Conservation (phyloP, 495 filamentous ascomycete genomes). For the Daldinia decipiens region DNA sequence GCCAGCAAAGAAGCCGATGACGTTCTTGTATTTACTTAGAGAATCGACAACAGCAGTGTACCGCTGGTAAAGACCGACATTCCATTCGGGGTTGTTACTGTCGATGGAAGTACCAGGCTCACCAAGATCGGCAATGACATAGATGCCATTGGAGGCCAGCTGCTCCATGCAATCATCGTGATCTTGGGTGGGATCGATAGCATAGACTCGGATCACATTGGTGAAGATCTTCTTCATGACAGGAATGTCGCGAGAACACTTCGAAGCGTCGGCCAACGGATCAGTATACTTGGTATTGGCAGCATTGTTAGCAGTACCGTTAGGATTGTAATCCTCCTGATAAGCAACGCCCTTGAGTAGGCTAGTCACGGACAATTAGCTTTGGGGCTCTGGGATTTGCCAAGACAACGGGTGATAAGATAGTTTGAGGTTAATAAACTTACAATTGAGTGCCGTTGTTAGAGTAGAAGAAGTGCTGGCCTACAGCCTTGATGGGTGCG, state of each 20-base stretch:
- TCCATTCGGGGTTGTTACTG: conserved; percentile 79
- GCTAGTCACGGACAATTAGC: conserved; percentile 33
- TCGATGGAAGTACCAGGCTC: conserved; percentile 84
- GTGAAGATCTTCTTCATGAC: conserved; percentile 78
- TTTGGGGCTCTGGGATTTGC: conserved; percentile 9
- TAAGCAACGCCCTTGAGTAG: conserved; percentile 91
- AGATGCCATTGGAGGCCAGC: conserved; percentile 87
- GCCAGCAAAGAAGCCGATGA: conserved; percentile 95
- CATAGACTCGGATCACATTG: conserved; percentile 94
- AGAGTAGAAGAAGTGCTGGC: conserved; percentile 50
- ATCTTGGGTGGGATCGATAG: conserved; percentile 79
- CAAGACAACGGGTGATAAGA: conserved; percentile 24
- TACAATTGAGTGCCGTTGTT: conserved; percentile 52
- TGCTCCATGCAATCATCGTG: conserved; percentile 86
- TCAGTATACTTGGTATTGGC: conserved; percentile 60
- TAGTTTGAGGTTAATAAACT: conserved; percentile 19
- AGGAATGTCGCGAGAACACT: conserved; percentile 85
- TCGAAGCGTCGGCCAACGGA: conserved; percentile 75
- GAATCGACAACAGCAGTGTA: conserved; percentile 87
- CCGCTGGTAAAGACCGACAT: conserved; percentile 73
- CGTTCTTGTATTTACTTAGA: conserved; percentile 82
- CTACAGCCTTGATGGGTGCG: conserved; percentile 41
- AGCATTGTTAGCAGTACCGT: conserved; percentile 48
- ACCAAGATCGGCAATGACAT: conserved; percentile 89
- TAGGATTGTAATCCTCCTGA: conserved; percentile 66